Evolutionary conservation across 805 yeast species (phyloP), one percentile per base, ranked within the genome.

Genomic region (Candida caryicola): DNA sequence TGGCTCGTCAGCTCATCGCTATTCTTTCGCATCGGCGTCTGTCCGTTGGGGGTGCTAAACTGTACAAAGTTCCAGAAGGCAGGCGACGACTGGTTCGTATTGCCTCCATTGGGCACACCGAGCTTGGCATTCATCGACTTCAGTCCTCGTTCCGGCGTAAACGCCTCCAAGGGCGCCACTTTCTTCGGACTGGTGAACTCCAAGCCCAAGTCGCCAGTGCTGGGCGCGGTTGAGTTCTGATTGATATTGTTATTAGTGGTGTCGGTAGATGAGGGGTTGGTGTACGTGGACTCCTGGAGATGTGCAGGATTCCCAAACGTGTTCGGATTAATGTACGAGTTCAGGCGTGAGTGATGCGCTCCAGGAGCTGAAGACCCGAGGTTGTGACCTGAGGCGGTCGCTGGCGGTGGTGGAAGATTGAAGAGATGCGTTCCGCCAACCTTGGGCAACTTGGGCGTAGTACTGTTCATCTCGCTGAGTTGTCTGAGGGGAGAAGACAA

Each of bases 11-110:
- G 59, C 33, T 59, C 71, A 12, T 63, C 71, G 31, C 68, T 62
- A 38, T 59, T 53, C 37, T 68, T 64, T 19, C 72, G 40, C 27
- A 62, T 46, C 1, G 74, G 72, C 0, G 72, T 68, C 43, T 68
- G 73, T 6, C 69, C 71, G 38, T 66, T 66, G 3, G 73, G 74
- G 4, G 73, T 69, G 40, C 69, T 65, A 41, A 90, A 81, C 52
- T 89, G 96, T 54, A 90, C 87, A 64, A 86, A 81, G 56, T 85
- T 86, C 97, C 96, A 87, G 42, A 90, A 77, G 13, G 95, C 96
- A 1, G 98, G 98, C 1, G 95, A 86, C 21, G 83, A 77, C 64
- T 62, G 76, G 64, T 66, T 60, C 59, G 66, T 56, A 63, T 66
- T 53, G 57, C 70, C 37, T 7, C 63, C 59, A 14, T 47, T 36